Percentiles rank a stretch among this genome's conserved stretches.
These are phyloP conservation scores for Laguncularia racemosa DNA, from an alignment of 345 rosid genomes.

Conservation along the genomic window DNA sequence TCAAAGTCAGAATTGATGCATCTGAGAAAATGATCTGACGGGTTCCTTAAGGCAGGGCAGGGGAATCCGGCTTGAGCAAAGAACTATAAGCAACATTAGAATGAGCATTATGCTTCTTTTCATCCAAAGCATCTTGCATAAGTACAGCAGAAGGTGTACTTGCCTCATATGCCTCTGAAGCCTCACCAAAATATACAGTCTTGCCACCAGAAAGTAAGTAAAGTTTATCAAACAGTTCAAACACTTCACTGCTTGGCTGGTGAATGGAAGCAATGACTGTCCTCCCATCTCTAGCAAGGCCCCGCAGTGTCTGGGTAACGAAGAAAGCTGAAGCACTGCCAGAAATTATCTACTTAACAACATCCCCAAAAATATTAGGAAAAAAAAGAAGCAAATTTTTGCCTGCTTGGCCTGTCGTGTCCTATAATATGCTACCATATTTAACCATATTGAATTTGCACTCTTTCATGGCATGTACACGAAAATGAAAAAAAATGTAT, in stretches of 20 bases:
- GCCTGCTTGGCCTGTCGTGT: no score
- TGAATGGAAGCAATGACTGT: slow-evolving; percentile 94
- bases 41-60: slow-evolving; percentile 92
- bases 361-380: no score
- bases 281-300: slow-evolving; percentile 83
- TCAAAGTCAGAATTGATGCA: slow-evolving; percentile 93
- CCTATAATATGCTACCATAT: no score
- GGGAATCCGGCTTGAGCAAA: slow-evolving; percentile 98
- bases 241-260: slow-evolving; percentile 95
- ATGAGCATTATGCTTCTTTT: no score
- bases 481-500: no score
- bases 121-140: not conserved
- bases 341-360: not conserved
- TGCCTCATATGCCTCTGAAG: slow-evolving; percentile 92
- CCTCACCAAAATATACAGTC: slow-evolving; percentile 85
- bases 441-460: no score
- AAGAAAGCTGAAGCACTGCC: slow-evolving; percentile 94
- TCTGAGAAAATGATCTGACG: slow-evolving; percentile 92
- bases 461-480: no score
- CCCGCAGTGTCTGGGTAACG: slow-evolving; percentile 81
- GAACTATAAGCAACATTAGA: slow-evolving; percentile 41
- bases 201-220: slow-evolving; percentile 91
- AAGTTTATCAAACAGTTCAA: slow-evolving; percentile 81
- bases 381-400: no score
- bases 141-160: slow-evolving; percentile 1